Base-by-base conservation (phyloP, 225 moss, liverwort and hornwort species). In the Anthoceros angustus region DNA sequence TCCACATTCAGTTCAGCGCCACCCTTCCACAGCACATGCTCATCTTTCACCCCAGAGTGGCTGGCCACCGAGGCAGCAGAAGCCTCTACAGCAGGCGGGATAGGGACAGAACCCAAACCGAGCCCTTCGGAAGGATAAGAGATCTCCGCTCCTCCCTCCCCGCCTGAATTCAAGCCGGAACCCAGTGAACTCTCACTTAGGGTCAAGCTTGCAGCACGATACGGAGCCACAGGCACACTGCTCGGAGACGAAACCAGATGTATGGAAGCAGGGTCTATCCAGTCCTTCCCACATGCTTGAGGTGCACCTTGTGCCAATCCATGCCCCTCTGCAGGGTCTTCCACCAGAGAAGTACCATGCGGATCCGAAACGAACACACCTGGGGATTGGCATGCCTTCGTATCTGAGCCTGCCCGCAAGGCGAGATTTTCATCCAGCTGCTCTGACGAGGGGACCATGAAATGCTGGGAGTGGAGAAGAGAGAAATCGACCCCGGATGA, bases 261-360 rank as follows among this genome's bases (percentile, higher is more conserved):
- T 61, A 87, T 86, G 66, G 87, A 64, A 40, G 78, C 76, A 7
- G 94, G 90, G 67, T 94, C 90, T 75, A 94, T 87, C 94, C 94
- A 94, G 75, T 90, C 90, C 84, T 86, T 74, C 66, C 82, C 87
- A 25, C 84, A 78, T 42, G 82, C 32, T 67, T 85, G 78, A 41
- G 70, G 77, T 63, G 68, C 67, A 62, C 78, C 68, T 10, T 82
- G 68, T 4, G 26, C 76, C 63, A 75, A 81, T 66, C 10, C 67
- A 42, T 70, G 74, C 60, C 62, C 77, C 38, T 55, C 77, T 32
- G 32, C 32, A 32, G 32, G 32, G 72, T 38, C 72, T 66, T 39
- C 76, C 66, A 65, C 77, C 70, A 61, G 72, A 74, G 39, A 74
- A 76, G 23, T 69, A 74, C 67, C 80, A 79, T 43, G 77, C 83